Evolutionary conservation across 2,329 filamentous ascomycete genomes (phyloP).

Genomic region (Beauveria bassiana): DNA sequence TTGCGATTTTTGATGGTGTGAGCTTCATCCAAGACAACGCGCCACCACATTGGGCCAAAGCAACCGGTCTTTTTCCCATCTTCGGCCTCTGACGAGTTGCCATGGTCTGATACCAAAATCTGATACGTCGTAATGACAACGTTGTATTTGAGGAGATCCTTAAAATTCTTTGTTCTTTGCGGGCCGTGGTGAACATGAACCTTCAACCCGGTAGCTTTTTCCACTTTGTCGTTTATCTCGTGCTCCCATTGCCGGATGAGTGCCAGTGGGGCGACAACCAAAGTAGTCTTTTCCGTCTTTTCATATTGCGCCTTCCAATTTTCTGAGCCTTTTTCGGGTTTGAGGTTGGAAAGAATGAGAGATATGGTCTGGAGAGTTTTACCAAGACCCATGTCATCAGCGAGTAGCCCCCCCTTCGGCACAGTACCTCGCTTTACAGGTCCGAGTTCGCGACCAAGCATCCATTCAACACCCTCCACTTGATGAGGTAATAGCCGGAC

Average conservation of each 20-base stretch:
- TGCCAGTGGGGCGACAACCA: slow-evolving; percentile 88
- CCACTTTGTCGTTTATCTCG: slow-evolving; percentile 80
- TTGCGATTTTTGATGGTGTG: slow-evolving; percentile 98
- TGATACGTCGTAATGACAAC: slow-evolving; percentile 97
- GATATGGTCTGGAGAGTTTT: slow-evolving; percentile 95
- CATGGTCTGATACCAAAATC: slow-evolving; percentile 86
- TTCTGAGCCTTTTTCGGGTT: slow-evolving; percentile 49
- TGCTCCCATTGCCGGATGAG: slow-evolving; percentile 96
- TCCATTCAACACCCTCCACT: slow-evolving; percentile 89
- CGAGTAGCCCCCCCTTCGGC: slow-evolving; percentile 88
- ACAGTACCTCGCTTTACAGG: slow-evolving; percentile 72
- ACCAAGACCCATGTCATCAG: slow-evolving; percentile 94
- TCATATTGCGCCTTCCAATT: slow-evolving; percentile 62
- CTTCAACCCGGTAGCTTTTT: slow-evolving; percentile 59
- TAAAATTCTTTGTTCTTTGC: slow-evolving; percentile 68
- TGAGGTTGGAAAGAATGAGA: slow-evolving; percentile 75
- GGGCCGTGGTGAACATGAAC: slow-evolving; percentile 90
- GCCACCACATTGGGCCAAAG: slow-evolving; percentile 91
- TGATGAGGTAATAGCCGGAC: slow-evolving; percentile 91
- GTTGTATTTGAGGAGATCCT: slow-evolving; percentile 76
- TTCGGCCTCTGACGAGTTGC: slow-evolving; percentile 53
- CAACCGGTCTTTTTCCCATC: slow-evolving; percentile 67
- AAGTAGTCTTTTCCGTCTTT: slow-evolving; percentile 66
- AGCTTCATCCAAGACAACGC: slow-evolving; percentile 90
- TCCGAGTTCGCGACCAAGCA: slow-evolving; percentile 86